These are phyloP conservation scores for Alliaria petiolata DNA, from an alignment of 345 rosid species.

Conservation along the genomic window DNA sequence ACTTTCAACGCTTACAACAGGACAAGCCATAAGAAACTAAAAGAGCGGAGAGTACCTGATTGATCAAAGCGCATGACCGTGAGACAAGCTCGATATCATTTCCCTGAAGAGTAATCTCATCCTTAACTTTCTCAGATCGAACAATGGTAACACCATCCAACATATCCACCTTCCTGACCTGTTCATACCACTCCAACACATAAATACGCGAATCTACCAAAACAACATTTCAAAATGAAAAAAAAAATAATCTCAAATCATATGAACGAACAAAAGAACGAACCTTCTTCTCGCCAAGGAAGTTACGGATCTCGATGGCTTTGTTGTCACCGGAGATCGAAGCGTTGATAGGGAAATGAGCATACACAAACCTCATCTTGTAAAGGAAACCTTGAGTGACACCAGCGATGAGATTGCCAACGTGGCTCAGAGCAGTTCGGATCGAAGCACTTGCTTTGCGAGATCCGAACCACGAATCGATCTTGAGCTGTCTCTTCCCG, in stretches of 20 bases:
- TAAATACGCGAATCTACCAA: neutral
- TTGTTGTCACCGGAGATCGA: slow-evolving; percentile 45
- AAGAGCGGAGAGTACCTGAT: slow-evolving; percentile 33
- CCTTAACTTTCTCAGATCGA: slow-evolving; percentile 50
- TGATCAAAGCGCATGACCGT: slow-evolving; percentile 46
- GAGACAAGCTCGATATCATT: slow-evolving; percentile 50
- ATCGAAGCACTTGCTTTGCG: slow-evolving; percentile 62
- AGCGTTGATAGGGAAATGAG: slow-evolving; percentile 84
- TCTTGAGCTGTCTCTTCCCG: slow-evolving; percentile 50
- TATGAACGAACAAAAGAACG: neutral
- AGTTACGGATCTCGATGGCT: slow-evolving; percentile 74
- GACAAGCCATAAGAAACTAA: neutral
- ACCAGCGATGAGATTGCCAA: slow-evolving; percentile 61
- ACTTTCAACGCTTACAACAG: neutral
- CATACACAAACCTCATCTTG: slow-evolving; percentile 86
- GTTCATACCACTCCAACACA: neutral
- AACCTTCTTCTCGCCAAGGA: slow-evolving; percentile 67
- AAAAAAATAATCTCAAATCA: neutral
- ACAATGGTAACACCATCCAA: slow-evolving; percentile 41
- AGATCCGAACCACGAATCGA: slow-evolving; percentile 60
- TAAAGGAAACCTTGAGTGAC: slow-evolving; percentile 72
- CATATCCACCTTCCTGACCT: slow-evolving; percentile 57
- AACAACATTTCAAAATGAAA: neutral
- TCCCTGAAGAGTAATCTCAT: slow-evolving; percentile 45
- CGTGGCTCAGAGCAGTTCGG: slow-evolving; percentile 69